Conservation (phyloP, 2,329 filamentous ascomycete genomes). For the Beauveria varroae region DNA sequence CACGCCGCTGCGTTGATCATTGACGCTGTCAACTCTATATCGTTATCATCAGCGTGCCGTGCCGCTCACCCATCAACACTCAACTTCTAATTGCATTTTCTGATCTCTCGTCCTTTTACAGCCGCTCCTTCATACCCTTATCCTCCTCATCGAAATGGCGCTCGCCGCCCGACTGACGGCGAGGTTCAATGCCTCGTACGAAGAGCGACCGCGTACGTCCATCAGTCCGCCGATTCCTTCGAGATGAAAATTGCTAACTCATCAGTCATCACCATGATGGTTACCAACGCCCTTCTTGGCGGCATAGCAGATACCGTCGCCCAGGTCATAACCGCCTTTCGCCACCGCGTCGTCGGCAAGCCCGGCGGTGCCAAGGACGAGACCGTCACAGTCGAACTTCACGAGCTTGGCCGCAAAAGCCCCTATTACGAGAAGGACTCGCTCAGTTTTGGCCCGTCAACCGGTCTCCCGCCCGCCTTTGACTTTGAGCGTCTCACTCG, state of each 20-base stretch:
- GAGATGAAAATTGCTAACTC: neutral
- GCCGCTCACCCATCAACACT: constrained; percentile 12
- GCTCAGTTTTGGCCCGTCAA: constrained; percentile 39
- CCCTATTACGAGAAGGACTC: constrained; percentile 58
- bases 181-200: constrained; percentile 92
- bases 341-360: constrained; percentile 58
- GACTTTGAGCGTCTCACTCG: constrained; percentile 91
- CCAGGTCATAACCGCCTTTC: constrained; percentile 81
- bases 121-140: constrained; percentile 79
- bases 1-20: neutral
- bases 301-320: constrained; percentile 95
- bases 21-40: neutral
- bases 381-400: constrained; percentile 76
- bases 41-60: neutral
- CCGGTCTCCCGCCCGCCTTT: constrained; percentile 65
- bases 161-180: constrained; percentile 74
- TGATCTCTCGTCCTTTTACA: constrained; percentile 29
- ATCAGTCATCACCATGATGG: constrained; percentile 92
- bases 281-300: constrained; percentile 92
- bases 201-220: constrained; percentile 68
- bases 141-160: constrained; percentile 83
- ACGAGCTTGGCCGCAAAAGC: constrained; percentile 77
- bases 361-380: constrained; percentile 57
- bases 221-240: neutral
- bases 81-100: constrained; percentile 15